These are phyloP conservation scores for Prosopis cineraria DNA, from an alignment of 306 rosid genomes.

Conservation along the genomic window DNA sequence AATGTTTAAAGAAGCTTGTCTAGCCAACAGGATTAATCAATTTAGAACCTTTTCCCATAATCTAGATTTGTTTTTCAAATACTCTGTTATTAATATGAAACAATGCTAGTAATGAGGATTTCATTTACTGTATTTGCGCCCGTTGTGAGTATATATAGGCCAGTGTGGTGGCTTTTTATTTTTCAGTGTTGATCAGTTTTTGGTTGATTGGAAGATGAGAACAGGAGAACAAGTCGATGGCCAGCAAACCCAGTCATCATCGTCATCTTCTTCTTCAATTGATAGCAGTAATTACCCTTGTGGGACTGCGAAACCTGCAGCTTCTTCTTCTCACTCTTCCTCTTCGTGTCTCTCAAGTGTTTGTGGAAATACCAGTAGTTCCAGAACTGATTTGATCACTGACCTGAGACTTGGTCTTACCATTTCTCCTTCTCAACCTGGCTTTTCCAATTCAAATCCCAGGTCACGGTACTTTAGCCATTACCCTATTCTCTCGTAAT, in stretches of 20 bases:
- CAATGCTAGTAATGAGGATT: not conserved
- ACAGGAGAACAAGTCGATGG: slow-evolving; percentile 30
- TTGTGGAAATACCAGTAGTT: slow-evolving; percentile 19
- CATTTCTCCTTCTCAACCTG: slow-evolving; percentile 11
- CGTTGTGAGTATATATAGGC: not conserved
- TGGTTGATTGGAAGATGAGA: slow-evolving; percentile 47
- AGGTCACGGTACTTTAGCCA: not conserved
- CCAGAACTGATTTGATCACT: slow-evolving; percentile 48
- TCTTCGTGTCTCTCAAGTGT: slow-evolving; percentile 28
- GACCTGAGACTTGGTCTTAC: slow-evolving; percentile 14
- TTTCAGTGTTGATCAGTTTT: slow-evolving; percentile 35
- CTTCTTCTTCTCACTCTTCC: slow-evolving; percentile 29
- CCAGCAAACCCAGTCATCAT: slow-evolving; percentile 41
- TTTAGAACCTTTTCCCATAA: not conserved
- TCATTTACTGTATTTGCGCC: not conserved
- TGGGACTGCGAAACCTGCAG: slow-evolving; percentile 18
- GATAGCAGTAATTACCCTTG: slow-evolving; percentile 45
- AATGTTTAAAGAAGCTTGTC: not conserved
- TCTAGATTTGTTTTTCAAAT: not conserved
- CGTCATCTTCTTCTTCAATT: slow-evolving; percentile 54
- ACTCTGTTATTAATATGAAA: not conserved
- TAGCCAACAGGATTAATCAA: not conserved
- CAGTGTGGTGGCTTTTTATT: slow-evolving; percentile 44
- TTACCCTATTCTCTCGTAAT: not conserved
- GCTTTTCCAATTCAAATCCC: not conserved